Evolutionary conservation across 306 rosid species (phyloP), one percentile per base, ranked within the genome.

Genomic region (Comarum palustre): DNA sequence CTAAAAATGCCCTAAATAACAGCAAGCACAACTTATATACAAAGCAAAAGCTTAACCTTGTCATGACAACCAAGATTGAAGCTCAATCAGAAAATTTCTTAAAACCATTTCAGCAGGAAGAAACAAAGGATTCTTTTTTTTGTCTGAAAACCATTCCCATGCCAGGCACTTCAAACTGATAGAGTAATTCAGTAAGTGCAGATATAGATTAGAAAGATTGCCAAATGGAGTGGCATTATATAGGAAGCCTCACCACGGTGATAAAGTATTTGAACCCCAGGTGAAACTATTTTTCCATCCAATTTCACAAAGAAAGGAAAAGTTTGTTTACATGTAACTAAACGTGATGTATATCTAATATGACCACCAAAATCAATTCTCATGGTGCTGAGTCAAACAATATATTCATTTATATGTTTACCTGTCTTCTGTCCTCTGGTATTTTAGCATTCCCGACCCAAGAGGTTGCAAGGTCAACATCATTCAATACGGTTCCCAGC

Each of bases 371-470:
- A 77, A 48, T 62, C 70, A 51, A 62, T 48, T 25, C 4, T 45
- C 1, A 0, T 17, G 43, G 36, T 55, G 34, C 69, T 15, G 38
- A 58, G 3, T 29, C 45, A 2, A 50, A n/a, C 39, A 71, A 5
- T 43, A 14, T 24, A 67, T 46, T 61, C 32, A 22, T 24, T 8
- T 72, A 22, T 72, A 57, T 50, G 25, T n/a, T 81, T 85, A 90
- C 98, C 92, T 90, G 96, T 58, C 84, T 82, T 58, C 80, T 84
- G 70, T 81, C 88, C 77, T 87, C 84, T 0, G 96, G 96, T 72
- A 93, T 78, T 68, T 86, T 76, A 69, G 97, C 94, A 77, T 81
- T 89, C 73, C 85, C 87, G 66, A 91, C 84, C 97, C 97, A 93
- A 14, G 87, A 82, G 77, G 90, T 81, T 25, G 98, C 96, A 36